Base-by-base conservation (phyloP, 257 asterid genomes). In the Mentha longifolia region DNA sequence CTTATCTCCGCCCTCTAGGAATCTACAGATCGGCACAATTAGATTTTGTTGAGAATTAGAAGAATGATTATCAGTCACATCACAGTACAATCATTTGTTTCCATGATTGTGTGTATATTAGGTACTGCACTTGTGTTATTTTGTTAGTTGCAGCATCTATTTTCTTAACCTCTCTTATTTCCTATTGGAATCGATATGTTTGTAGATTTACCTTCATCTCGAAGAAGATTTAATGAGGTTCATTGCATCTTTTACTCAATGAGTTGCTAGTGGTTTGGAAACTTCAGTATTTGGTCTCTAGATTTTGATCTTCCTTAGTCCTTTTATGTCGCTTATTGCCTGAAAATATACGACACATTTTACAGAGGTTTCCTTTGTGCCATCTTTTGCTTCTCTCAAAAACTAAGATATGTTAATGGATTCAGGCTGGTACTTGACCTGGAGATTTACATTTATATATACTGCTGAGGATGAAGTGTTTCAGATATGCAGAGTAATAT, bases 1-100 rank as follows among this genome's bases (percentile, higher is more conserved):
- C n/a, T 81, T 70, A 87, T 85, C 10, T 92, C 97, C 70, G 69
- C 86, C 85, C 39, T 35, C 39, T 35, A 35, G 39, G 39, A 35
- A 35, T 35, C 5, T 35, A 7, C 37, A 33, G 7, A 33, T 33
- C 3, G 37, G 37, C 39, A 35, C 39, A 35, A 28, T 28, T 35
- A 5, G 39, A 5, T 7, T 35, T 35, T 35, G 39, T 35, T 35
- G 39, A 35, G 39, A 9, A 35, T 35, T 28, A 33, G 37, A 33
- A 33, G 37, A 33, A 33, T 33, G 5, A 6, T 33, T 33, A 33
- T 33, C 37, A 6, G 37, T 33, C 7, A 1, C 37, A n/a, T n/a
- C n/a, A n/a, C n/a, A 35, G 8, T 35, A 35, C 8, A 35, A 7
- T 35, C 8, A 28, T 28, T 35, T 1, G 1, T 42, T 2, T 42